Base-by-base conservation (phyloP, 106 monocot genomes). In the Ottelia alismoides region DNA sequence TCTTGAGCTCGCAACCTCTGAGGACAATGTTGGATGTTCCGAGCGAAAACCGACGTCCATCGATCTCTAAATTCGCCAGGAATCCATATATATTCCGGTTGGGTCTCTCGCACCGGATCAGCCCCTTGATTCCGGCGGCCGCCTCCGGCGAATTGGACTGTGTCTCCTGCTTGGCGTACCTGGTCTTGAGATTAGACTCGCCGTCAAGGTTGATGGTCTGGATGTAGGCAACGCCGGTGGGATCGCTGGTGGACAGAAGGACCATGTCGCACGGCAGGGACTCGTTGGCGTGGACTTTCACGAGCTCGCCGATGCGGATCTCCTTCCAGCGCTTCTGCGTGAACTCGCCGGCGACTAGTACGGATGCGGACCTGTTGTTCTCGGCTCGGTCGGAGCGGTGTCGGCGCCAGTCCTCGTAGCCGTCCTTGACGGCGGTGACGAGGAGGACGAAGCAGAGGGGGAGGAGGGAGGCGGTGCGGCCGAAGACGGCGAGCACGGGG, bases 191-290 rank as follows among this genome's bases (percentile, higher is more conserved):
- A 55, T 92, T 92, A 28, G 92, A 86, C 58, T 92, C 92, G 9
- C 92, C 92, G 51, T 92, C 92, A 31, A 92, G 76, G 47, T 92
- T 92, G 27, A 92, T 85, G 50, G 92, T 92, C 71, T 92, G 92
- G 20, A 92, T 69, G 48, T 92, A 92, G 30, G 92, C 85, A 22
- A 86, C 79, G 55, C 92, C 92, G 50, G 85, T 82, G 46, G 85
- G 82, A 22, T 92, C 85, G 60, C 78, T 76, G 58, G 92, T 92
- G 50, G 82, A 67, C 0, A 92, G 71, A 18, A 92, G 65, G 28
- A 86, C 92, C 68, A 92, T 82, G 63, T 92, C 92, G 53, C 85
- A 86, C 19, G 92, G 92, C 9, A 92, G 53, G 25, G 71, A 76
- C 47, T 92, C 82, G 63, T 86, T 66, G 21, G 78, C 51, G 12